phyloP scores from a whole-genome alignment of 306 rosid genomes.

The peach (Prunus persica) region Prunus_persica_NCBIv2 NC_034015.1:437001-437500 shows the following conservation, averaged over 20 bases:
- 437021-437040: background rate
- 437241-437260: background rate
- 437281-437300: background rate
- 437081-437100: background rate
- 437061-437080: background rate
- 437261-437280: background rate
- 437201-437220: background rate
- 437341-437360: slow-evolving; percentile 22
- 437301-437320: background rate
- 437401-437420: slow-evolving; percentile 72
- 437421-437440: slow-evolving; percentile 91
- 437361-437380: slow-evolving; percentile 72
- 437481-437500: slow-evolving; percentile 94
- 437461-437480: slow-evolving; percentile 96
- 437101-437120: background rate
- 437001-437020: background rate
- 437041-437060: background rate
- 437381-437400: slow-evolving; percentile 78
- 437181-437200: background rate
- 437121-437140: background rate
- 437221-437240: background rate
- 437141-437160: background rate
- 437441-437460: slow-evolving; percentile 86
- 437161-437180: background rate
- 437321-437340: background rate